Base-by-base conservation (phyloP, 2,329 filamentous ascomycete species). In the Endoconidiophora polonica region DNA sequence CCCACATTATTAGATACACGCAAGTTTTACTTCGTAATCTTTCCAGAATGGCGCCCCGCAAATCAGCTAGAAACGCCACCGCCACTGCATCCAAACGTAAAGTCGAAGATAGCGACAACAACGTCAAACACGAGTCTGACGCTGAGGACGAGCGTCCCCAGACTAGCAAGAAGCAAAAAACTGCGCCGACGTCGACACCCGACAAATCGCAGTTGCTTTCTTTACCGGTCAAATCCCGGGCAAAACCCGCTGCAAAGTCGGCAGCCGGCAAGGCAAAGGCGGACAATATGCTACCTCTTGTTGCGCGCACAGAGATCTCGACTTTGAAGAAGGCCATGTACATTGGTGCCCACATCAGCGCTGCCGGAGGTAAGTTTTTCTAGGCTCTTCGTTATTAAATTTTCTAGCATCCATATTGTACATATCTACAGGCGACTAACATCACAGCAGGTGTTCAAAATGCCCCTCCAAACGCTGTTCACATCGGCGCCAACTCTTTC, bases 271-370 rank as follows among this genome's bases (percentile, higher is more conserved):
- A 68, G 24, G 24, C 9, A 16, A 50, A 41, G 5, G n/a, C 49
- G 10, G 66, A 69, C 49, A 57, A 57, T 23, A 76, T 77, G 69
- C 79, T 84, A 0, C 48, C 53, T 10, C 64, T 94, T 1, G 81
- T 79, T 18, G 67, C 71, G 23, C 75, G 91, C 36, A 88, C 86
- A 0, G 65, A 72, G 3, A 63, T 79, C 26, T 57, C 65, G 10
- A 76, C 78, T 1, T 69, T 90, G 54, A 80, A 81, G 61, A 74
- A 71, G 61, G 64, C 70, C 10, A 83, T 95, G 74, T 81, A 84
- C 59, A 81, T 98, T 50, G 91, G 91, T 14, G 91, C 91, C 1
- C 91, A 98, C 63, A 86, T 96, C 54, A 91, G 83, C 63, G 80
- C 76, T 55, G 87, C 91, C 24, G 90, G 88, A 68, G 90, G 86